Evolutionary conservation across 495 filamentous ascomycete genomes (phyloP).

Genomic region (Talaromyces trachyspermus): DNA sequence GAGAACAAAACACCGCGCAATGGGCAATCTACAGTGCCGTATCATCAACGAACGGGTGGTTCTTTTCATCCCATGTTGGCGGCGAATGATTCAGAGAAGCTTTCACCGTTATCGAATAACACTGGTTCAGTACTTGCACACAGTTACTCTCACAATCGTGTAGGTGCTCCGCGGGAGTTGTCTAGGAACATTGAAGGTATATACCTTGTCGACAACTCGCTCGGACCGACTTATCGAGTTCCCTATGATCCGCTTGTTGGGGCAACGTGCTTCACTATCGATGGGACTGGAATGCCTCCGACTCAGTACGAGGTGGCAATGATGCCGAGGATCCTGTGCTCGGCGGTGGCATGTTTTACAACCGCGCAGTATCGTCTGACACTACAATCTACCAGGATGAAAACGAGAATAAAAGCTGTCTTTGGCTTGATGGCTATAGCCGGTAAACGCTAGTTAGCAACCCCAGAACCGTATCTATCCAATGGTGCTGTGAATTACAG

Average conservation of each 20-base stretch:
- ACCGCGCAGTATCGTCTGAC: slow-evolving; percentile 20
- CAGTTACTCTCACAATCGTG: neutral
- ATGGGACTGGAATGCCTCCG: slow-evolving; percentile 2
- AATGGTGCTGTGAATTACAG: neutral
- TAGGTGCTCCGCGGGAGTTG: neutral
- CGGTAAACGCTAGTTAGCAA: neutral
- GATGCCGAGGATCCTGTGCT: neutral
- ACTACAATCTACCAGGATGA: slow-evolving; percentile 28
- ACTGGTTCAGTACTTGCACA: neutral
- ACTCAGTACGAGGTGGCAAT: neutral
- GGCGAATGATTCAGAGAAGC: neutral
- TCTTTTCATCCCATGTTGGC: neutral
- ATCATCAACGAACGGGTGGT: neutral
- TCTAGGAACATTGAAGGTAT: slow-evolving; percentile 5
- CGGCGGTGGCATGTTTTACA: neutral
- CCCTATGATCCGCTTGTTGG: slow-evolving; percentile 6
- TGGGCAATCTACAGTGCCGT: neutral
- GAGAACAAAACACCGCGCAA: neutral
- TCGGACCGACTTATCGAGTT: neutral
- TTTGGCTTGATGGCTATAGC: slow-evolving; percentile 23
- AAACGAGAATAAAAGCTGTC: slow-evolving; percentile 21
- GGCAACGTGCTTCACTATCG: slow-evolving; percentile 8
- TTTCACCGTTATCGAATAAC: neutral
- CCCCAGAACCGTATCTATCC: neutral
- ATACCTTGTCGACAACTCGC: slow-evolving; percentile 1